Evolutionary conservation across 345 rosid species (phyloP).

Genomic region (Lepidium sativum): DNA sequence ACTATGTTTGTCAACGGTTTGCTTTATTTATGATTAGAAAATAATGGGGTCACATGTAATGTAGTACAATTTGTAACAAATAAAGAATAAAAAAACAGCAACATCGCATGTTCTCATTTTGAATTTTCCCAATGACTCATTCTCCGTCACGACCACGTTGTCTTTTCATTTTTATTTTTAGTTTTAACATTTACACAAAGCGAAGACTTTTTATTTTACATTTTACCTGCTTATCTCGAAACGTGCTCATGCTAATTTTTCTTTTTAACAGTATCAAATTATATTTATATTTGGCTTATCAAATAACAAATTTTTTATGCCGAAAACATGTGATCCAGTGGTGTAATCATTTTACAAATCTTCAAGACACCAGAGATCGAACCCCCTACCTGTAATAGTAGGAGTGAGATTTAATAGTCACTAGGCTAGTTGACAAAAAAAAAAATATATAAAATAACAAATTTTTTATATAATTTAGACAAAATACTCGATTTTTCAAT

Average conservation of each 20-base stretch:
- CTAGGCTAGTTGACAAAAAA: no score
- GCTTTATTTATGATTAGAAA: conserved; percentile 23
- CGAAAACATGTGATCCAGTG: no score
- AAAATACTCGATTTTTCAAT: no score
- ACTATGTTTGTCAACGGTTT: conserved; percentile 27
- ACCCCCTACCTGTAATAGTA: no score
- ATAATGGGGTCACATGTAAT: conserved; percentile 30
- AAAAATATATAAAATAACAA: no score
- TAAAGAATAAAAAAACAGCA: conserved; percentile 19
- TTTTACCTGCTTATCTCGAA: conserved; percentile 20
- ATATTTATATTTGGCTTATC: no score
- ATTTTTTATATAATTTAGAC: no score
- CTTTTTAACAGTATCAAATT: no score
- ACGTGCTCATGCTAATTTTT: conserved; percentile 9
- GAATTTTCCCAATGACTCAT: conserved; percentile 22
- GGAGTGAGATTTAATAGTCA: no score
- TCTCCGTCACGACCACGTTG: conserved; percentile 31
- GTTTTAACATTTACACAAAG: conserved; percentile 14
- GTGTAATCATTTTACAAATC: no score
- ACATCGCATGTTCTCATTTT: conserved; percentile 27
- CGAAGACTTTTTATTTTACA: conserved; percentile 14
- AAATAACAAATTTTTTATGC: no score
- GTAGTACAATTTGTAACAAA: conserved; percentile 6
- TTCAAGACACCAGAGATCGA: no score
- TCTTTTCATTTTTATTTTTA: background rate